Percentiles rank a stretch among this genome's conserved stretches.
phyloP scores from a whole-genome alignment of 148 eudicot species.

The Dysphania ambrosioides region DNA sequence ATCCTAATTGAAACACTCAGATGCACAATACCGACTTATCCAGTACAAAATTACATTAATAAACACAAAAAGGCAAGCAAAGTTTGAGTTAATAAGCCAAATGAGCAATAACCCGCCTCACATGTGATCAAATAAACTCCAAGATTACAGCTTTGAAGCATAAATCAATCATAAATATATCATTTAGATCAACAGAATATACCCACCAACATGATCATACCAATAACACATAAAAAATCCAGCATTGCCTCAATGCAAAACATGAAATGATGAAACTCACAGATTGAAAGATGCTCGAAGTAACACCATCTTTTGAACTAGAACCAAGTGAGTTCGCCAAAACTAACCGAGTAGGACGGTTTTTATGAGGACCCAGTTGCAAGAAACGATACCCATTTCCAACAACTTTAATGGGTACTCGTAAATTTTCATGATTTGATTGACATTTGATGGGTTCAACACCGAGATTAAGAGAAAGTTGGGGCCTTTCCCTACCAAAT shows the following conservation, averaged over 20 bases:
- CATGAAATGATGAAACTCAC: conserved; percentile 30
- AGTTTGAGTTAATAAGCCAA: neutral
- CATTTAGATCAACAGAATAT: neutral
- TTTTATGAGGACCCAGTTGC: conserved; percentile 37
- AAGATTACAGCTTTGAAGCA: neutral
- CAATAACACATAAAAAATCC: neutral
- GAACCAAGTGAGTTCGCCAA: conserved; percentile 44
- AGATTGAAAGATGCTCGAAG: conserved; percentile 39
- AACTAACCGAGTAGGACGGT: conserved; percentile 24
- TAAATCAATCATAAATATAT: neutral
- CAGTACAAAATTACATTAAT: neutral
- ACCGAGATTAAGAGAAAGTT: conserved; percentile 10
- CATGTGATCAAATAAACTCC: neutral
- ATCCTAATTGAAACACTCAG: neutral
- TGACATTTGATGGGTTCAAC: conserved; percentile 24
- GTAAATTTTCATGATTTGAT: conserved; percentile 20
- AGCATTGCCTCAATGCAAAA: neutral
- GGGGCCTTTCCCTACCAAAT: neutral
- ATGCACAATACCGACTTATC: neutral
- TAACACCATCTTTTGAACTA: conserved; percentile 20
- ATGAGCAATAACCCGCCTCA: neutral
- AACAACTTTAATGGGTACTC: conserved; percentile 28
- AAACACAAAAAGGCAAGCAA: neutral
- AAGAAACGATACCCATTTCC: conserved; percentile 32
- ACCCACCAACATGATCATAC: too few relatives aligned